These are phyloP conservation scores for Backusella parvicylindrica DNA, from an alignment of 192 early-diverging fungal genomes.

Conservation along the genomic window DNA sequence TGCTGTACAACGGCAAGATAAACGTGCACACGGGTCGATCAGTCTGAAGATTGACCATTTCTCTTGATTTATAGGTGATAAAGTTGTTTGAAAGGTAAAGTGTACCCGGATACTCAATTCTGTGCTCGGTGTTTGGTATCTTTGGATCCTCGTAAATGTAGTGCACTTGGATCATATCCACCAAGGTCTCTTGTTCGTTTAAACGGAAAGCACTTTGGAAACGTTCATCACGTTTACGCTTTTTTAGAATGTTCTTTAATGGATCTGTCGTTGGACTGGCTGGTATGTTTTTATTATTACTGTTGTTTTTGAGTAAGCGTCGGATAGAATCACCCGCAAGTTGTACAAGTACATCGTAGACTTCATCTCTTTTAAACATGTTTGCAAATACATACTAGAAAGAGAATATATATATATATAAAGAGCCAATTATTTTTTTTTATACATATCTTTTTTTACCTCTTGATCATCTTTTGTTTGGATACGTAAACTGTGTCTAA, in stretches of 20 bases:
- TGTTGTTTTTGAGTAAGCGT: slow-evolving; percentile 71
- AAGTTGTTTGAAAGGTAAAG: slow-evolving; percentile 87
- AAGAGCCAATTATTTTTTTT: neutral
- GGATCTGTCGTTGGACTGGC: slow-evolving; percentile 56
- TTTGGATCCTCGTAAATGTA: slow-evolving; percentile 4
- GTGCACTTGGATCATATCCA: slow-evolving; percentile 50
- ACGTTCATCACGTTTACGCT: slow-evolving; percentile 71
- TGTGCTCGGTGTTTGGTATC: neutral
- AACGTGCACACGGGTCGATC: slow-evolving; percentile 59
- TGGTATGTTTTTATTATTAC: neutral
- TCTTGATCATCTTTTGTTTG: slow-evolving; percentile 75
- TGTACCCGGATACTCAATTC: slow-evolving; percentile 51
- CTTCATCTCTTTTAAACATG: slow-evolving; percentile 92
- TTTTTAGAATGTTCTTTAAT: slow-evolving; percentile 57
- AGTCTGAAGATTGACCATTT: slow-evolving; percentile 41
- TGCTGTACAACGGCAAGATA: slow-evolving; percentile 82
- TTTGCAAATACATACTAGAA: slow-evolving; percentile 85
- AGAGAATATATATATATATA: neutral
- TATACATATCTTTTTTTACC: slow-evolving; percentile 49
- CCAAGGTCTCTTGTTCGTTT: slow-evolving; percentile 68
- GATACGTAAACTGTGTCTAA: slow-evolving; percentile 87
- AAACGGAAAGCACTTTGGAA: slow-evolving; percentile 80
- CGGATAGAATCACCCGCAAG: slow-evolving; percentile 85
- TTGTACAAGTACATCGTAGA: slow-evolving; percentile 89
- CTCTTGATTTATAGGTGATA: slow-evolving; percentile 72